Evolutionary conservation across 2,329 filamentous ascomycete genomes (phyloP), one percentile per base, ranked within the genome.

Genomic region (Harringtonia aguacate): DNA sequence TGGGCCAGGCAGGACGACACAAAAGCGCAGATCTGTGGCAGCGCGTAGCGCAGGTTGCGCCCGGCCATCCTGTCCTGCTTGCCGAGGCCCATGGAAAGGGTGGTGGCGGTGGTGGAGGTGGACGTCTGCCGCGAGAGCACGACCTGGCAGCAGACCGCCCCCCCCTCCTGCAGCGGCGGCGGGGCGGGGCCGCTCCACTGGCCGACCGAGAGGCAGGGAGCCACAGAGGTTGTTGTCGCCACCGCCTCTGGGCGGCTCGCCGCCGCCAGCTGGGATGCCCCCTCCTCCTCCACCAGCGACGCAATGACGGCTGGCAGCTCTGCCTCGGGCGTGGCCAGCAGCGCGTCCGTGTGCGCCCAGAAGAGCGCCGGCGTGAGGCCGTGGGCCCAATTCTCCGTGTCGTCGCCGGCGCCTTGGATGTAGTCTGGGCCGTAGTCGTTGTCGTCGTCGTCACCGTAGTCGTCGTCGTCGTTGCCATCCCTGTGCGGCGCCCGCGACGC

Each of bases 371-470:
- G 78, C 1, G 85, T 92, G 15, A 97, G 72, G 0, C 86, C 87
- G 43, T 75, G 67, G 1, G 88, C 83, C 92, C 92, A 98, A 53
- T 86, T 86, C 67, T 98, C 92, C 13, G 84, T 86, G 59, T 98
- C 92, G 61, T 98, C 92, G 3, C 84, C 92, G 1, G 90, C 90
- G 41, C 92, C 92, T 63, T 97, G 92, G 47, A 98, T 83, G 57
- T 98, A 98, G 29, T n/a, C 10, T 9, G n/a, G 28, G 58, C 97
- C 92, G 60, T 97, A 90, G 2, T 83, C 89, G 1, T 88, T 89
- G 39, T 90, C 89, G 62, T 95, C 89, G 46, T 97, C 83, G 56
- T 95, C 97, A 7, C 80, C 81, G 4, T 74, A 76, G 36, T 52
- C 54, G 12, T 48, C 83, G 15, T 37, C 43, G 27, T 28, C 79